Conservation (phyloP, 2,329 filamentous ascomycete genomes). For the Tolypocladium guangdongense region DNA sequence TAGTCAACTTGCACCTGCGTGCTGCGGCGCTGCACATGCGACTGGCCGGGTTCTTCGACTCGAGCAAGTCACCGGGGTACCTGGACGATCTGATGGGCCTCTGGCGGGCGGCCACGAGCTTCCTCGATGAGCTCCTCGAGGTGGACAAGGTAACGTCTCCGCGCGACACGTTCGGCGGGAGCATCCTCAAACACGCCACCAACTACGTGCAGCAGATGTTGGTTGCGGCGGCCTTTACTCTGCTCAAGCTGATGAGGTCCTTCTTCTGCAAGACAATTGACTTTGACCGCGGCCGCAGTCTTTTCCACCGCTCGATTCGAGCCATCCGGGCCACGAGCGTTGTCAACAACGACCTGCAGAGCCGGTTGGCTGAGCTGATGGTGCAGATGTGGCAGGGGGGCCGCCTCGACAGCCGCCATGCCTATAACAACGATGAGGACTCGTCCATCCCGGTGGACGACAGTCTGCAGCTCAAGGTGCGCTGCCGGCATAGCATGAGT, state of each 20-base stretch:
- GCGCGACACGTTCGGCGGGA: conserved; percentile 33
- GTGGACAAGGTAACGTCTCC: conserved; percentile 37
- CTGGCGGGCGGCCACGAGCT: conserved; percentile 60
- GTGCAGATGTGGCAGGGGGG: conserved; percentile 75
- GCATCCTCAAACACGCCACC: conserved; percentile 53
- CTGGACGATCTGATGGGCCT: conserved; percentile 65
- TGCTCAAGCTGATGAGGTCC: conserved; percentile 69
- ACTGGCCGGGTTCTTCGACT: conserved; percentile 72
- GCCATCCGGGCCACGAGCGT: conserved; percentile 65
- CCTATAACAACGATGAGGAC: conserved; percentile 38
- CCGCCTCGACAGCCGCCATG: conserved; percentile 37
- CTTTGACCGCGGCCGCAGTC: conserved; percentile 51
- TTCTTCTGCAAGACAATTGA: conserved; percentile 66
- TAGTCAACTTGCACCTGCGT: conserved; percentile 56
- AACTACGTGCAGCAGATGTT: conserved; percentile 81
- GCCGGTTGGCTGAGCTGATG: conserved; percentile 73
- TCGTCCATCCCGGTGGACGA: conserved; percentile 49
- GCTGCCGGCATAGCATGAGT: conserved; percentile 76
- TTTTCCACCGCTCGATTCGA: conserved; percentile 61
- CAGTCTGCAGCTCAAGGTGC: conserved; percentile 68
- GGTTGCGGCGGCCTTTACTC: conserved; percentile 65
- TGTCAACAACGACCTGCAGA: conserved; percentile 67
- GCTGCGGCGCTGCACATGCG: conserved; percentile 67
- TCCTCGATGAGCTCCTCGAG: conserved; percentile 54
- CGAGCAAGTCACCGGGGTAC: conserved; percentile 59